Evolutionary conservation across 202 grass and related monocot genomes (phyloP).

Genomic region (Dendrocalamus latiflorus): DNA sequence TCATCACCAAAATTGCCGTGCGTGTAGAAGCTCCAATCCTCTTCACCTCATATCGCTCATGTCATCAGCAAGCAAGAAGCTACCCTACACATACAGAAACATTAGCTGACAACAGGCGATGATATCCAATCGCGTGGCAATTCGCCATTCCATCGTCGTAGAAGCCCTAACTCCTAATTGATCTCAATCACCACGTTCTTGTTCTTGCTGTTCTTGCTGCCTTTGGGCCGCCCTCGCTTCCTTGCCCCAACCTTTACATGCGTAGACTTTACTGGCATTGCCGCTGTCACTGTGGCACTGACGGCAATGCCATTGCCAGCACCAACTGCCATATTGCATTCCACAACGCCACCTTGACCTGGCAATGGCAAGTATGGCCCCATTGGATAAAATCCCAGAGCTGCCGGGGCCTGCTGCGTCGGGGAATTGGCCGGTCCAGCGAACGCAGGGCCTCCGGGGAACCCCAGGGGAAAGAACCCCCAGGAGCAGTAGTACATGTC

Average conservation of each 20-base stretch:
- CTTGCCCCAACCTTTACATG: neutral
- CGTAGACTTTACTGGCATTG: neutral
- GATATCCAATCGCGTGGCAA: neutral
- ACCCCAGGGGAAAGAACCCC: conserved; percentile 63
- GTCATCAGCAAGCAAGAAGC: neutral
- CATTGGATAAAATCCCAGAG: neutral
- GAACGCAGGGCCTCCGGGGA: conserved; percentile 40
- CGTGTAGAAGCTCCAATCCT: neutral
- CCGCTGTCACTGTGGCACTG: neutral
- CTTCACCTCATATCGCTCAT: neutral
- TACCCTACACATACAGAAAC: neutral
- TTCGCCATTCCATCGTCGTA: neutral
- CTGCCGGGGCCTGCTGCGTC: neutral
- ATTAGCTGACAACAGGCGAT: neutral
- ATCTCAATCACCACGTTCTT: conserved; percentile 25
- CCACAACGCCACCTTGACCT: neutral
- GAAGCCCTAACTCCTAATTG: conserved; percentile 1
- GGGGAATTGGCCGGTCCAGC: neutral
- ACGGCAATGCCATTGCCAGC: neutral
- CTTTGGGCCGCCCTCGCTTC: conserved; percentile 21
- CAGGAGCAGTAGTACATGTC: conserved; percentile 64
- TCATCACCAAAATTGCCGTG: conserved; percentile 2
- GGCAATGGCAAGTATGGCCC: conserved; percentile 13
- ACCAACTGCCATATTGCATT: neutral
- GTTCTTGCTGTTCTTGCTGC: conserved; percentile 31